These are phyloP conservation scores for Talaromyces islandicus DNA, from an alignment of 2,329 filamentous ascomycete species.

Conservation along the genomic window DNA sequence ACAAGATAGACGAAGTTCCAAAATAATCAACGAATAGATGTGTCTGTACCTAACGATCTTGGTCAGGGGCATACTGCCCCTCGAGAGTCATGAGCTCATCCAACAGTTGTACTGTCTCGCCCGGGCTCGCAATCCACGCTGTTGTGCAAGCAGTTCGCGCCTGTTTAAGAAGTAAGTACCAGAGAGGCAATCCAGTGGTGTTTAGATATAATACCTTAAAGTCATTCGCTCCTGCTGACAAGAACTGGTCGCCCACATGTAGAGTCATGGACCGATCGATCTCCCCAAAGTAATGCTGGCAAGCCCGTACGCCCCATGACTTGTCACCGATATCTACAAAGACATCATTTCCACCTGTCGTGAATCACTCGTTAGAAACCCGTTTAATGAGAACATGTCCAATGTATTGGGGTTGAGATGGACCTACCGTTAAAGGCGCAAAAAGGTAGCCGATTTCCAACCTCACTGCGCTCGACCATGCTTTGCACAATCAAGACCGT, in stretches of 20 bases:
- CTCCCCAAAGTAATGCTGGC: constrained; percentile 80
- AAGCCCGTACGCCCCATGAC: constrained; percentile 87
- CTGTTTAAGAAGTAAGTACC: constrained; percentile 18
- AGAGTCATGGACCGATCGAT: constrained; percentile 73
- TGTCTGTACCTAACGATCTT: neutral
- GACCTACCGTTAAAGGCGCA: constrained; percentile 82
- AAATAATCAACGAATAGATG: neutral
- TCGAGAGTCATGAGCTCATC: constrained; percentile 67
- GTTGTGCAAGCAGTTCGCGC: constrained; percentile 87
- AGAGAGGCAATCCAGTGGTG: neutral
- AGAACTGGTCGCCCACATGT: constrained; percentile 92
- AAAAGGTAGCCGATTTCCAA: constrained; percentile 69
- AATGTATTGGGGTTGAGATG: neutral
- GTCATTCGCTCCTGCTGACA: constrained; percentile 92
- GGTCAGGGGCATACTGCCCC: neutral
- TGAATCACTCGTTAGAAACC: neutral
- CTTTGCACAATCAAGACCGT: constrained; percentile 93
- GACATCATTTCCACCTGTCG: constrained; percentile 75
- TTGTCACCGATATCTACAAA: constrained; percentile 99
- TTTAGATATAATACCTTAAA: constrained; percentile 61
- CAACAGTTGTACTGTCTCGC: constrained; percentile 81
- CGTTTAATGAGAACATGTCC: neutral
- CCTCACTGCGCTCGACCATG: constrained; percentile 73
- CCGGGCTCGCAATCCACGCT: constrained; percentile 91
- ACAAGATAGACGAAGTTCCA: neutral